Conservation (phyloP, 345 rosid genomes). For the Populus deltoides region DNA sequence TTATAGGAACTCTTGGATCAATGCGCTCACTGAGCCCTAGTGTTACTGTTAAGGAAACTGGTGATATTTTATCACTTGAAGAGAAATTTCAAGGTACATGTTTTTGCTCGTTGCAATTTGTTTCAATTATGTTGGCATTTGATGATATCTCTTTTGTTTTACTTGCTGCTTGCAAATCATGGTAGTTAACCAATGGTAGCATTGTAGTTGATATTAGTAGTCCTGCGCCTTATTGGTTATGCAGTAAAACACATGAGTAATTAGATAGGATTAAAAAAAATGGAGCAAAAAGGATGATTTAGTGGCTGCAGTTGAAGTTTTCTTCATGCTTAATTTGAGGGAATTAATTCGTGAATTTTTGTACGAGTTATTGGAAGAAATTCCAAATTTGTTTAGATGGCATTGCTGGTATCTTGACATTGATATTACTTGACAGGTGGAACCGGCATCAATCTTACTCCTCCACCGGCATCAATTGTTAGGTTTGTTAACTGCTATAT, state of each 20-base stretch:
- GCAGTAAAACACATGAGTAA: neutral
- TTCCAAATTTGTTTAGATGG: neutral
- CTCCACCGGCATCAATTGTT: constrained; percentile 80
- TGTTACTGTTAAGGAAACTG: constrained; percentile 84
- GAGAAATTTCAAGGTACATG: constrained; percentile 89
- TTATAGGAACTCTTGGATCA: constrained; percentile 62
- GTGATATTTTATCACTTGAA: constrained; percentile 88
- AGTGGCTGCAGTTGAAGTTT: neutral
- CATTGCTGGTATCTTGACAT: constrained; percentile 9
- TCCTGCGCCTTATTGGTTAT: neutral
- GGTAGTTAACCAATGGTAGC: neutral
- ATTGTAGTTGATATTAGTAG: neutral
- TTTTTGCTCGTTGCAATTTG: neutral
- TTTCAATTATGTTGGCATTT: no score
- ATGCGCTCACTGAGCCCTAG: constrained; percentile 89
- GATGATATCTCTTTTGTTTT: neutral
- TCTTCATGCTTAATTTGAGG: neutral
- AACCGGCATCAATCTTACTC: constrained; percentile 97
- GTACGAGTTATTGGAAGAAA: neutral
- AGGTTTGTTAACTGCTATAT: constrained; percentile 48
- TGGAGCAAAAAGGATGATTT: neutral
- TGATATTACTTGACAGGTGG: constrained; percentile 59
- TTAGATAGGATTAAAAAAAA: neutral
- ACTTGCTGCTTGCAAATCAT: neutral
- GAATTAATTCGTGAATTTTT: neutral